A percentile compares a stretch with the other conserved stretches of the same genome.
phyloP scores from a whole-genome alignment of 2,329 filamentous ascomycete genomes.

The Epichloe scottii region DNA sequence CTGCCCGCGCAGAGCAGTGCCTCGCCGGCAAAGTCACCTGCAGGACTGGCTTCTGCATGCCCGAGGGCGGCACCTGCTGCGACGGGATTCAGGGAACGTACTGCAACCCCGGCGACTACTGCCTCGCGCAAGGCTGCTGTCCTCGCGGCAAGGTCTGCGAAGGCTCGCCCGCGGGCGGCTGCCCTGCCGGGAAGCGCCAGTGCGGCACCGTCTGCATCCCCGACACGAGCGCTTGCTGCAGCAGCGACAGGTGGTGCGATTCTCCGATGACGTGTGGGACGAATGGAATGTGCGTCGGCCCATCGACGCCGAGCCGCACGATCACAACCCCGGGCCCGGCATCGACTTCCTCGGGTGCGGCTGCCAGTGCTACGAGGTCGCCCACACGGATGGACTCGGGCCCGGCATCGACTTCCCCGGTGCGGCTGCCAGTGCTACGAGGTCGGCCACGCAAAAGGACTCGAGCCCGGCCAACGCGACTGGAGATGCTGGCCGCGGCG shows the following conservation, averaged over 20 bases:
- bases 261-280: neutral
- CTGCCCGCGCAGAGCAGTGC: neutral
- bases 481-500: neutral
- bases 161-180: neutral
- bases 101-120: neutral
- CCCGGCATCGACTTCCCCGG: neutral
- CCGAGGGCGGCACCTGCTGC: neutral
- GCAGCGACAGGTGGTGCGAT: neutral
- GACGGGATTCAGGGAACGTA: neutral
- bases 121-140: neutral
- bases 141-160: neutral
- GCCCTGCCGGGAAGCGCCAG: neutral
- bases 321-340: neutral
- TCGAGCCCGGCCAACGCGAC: neutral
- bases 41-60: neutral
- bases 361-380: neutral
- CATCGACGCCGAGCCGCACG: neutral
- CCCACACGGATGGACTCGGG: neutral
- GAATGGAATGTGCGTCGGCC: neutral
- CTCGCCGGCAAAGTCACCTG: neutral
- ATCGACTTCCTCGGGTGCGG: neutral
- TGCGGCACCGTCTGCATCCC: neutral
- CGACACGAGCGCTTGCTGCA: neutral
- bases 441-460: neutral
- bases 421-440: neutral